Evolutionary conservation across 2,329 filamentous ascomycete genomes (phyloP).

Genomic region (Aspergillus spinulosporus): DNA sequence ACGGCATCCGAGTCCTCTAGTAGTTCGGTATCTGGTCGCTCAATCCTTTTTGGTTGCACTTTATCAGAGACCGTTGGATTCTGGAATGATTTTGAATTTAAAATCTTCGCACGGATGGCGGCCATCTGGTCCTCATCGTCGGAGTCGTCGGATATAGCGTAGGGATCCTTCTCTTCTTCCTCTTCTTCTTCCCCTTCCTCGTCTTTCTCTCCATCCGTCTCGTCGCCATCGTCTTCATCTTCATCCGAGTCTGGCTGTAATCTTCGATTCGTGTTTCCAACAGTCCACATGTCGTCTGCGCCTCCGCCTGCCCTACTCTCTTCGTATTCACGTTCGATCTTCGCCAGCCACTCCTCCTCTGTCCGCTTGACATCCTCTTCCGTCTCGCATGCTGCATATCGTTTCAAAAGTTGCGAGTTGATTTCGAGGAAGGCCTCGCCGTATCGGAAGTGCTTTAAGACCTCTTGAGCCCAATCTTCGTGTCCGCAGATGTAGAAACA

Average conservation of each 20-base stretch:
- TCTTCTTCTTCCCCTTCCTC: slow-evolving; percentile 49
- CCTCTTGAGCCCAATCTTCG: slow-evolving; percentile 81
- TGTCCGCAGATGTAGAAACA: slow-evolving; percentile 93
- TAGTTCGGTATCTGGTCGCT: slow-evolving; percentile 54
- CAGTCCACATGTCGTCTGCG: slow-evolving; percentile 78
- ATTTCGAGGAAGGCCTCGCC: slow-evolving; percentile 87
- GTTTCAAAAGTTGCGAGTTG: slow-evolving; percentile 76
- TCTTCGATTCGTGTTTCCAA: slow-evolving; percentile 79
- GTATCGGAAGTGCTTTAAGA: slow-evolving; percentile 83
- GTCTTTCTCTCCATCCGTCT: slow-evolving; percentile 46
- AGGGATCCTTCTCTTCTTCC: slow-evolving; percentile 62
- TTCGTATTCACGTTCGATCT: slow-evolving; percentile 85
- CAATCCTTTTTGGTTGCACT: slow-evolving; percentile 61
- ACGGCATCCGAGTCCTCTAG: slow-evolving; percentile 65
- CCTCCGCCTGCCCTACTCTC: slow-evolving; percentile 66
- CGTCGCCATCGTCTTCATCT: slow-evolving; percentile 42
- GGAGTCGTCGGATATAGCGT: slow-evolving; percentile 73
- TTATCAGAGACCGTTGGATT: slow-evolving; percentile 56
- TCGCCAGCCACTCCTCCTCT: slow-evolving; percentile 83
- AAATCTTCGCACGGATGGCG: slow-evolving; percentile 83
- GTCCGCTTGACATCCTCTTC: slow-evolving; percentile 80
- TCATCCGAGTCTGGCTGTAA: slow-evolving; percentile 56
- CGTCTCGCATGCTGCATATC: slow-evolving; percentile 79
- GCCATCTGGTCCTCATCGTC: slow-evolving; percentile 91
- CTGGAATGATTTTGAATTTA: slow-evolving; percentile 85